Evolutionary conservation across 2,329 filamentous ascomycete species (phyloP).

Genomic region (Colletotrichum sp.): DNA sequence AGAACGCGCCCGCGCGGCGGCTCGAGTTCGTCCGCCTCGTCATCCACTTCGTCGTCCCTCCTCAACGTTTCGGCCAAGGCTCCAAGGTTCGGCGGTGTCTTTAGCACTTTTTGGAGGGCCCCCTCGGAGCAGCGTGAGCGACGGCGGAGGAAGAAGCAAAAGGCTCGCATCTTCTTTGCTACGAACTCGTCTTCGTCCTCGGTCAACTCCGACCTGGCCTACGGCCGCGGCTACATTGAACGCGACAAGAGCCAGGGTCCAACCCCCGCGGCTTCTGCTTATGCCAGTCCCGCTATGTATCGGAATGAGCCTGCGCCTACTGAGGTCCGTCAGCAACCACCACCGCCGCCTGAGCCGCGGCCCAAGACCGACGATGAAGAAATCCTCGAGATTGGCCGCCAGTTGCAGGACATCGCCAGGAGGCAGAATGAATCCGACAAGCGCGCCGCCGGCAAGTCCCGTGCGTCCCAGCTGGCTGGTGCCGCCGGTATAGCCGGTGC

Average conservation of each 20-base stretch:
- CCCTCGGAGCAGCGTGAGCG: slow-evolving; percentile 59
- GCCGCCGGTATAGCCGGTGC: slow-evolving; percentile 31
- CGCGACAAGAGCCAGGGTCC: slow-evolving; percentile 37
- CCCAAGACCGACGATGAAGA: slow-evolving; percentile 58
- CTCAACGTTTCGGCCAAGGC: slow-evolving; percentile 69
- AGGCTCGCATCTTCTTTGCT: slow-evolving; percentile 61
- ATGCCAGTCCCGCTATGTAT: background rate
- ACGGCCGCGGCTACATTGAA: slow-evolving; percentile 65
- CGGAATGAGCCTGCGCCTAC: slow-evolving; percentile 12
- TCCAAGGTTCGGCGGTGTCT: slow-evolving; percentile 55
- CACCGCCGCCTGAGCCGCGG: slow-evolving; percentile 21
- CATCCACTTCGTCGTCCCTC: slow-evolving; percentile 62
- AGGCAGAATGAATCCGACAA: slow-evolving; percentile 56
- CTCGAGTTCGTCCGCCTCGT: slow-evolving; percentile 46
- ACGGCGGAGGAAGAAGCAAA: slow-evolving; percentile 44
- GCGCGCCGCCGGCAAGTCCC: slow-evolving; percentile 42
- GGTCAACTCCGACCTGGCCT: slow-evolving; percentile 71
- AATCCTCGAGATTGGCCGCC: slow-evolving; percentile 59
- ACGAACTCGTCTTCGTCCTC: slow-evolving; percentile 71
- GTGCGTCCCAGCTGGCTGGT: slow-evolving; percentile 39
- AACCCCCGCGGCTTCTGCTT: slow-evolving; percentile 27
- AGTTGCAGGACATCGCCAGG: slow-evolving; percentile 58
- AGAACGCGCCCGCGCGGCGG: slow-evolving; percentile 32
- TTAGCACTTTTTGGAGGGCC: slow-evolving; percentile 68
- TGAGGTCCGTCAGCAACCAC: slow-evolving; percentile 23